Percentiles rank a stretch among this genome's conserved stretches.
Evolutionary conservation across 2,329 filamentous ascomycete genomes (phyloP).

Genomic region (Penicillium vulpinum): DNA sequence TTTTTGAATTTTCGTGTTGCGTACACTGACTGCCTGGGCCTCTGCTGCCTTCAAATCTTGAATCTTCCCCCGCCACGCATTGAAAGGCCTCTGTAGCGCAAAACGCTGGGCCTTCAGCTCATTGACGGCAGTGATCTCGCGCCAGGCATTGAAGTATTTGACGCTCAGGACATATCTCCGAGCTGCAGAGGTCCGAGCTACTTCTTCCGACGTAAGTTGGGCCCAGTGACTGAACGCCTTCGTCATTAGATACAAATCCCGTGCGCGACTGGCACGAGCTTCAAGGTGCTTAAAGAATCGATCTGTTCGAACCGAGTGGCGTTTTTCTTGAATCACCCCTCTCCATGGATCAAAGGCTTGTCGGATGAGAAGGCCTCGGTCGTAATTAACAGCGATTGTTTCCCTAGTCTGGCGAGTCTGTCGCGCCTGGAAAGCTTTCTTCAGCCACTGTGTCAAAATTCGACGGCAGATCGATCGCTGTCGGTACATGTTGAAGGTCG

Average conservation of each 20-base stretch:
- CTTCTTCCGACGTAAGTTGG: constrained; percentile 62
- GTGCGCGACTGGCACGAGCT: constrained; percentile 61
- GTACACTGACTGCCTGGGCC: constrained; percentile 32
- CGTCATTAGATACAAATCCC: constrained; percentile 64
- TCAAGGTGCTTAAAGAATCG: constrained; percentile 59
- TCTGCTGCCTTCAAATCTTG: constrained; percentile 38
- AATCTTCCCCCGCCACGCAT: constrained; percentile 52
- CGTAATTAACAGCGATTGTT: constrained; percentile 49
- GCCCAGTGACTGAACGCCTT: constrained; percentile 71
- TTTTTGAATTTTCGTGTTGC: constrained; percentile 33
- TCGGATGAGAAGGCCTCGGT: constrained; percentile 53
- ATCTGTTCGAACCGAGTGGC: constrained; percentile 49
- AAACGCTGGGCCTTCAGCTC: constrained; percentile 55
- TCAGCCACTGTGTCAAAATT: constrained; percentile 51
- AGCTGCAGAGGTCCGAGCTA: constrained; percentile 66
- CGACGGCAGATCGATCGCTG: constrained; percentile 40
- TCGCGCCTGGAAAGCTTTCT: constrained; percentile 41
- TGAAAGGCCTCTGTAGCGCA: constrained; percentile 55
- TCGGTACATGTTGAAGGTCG: constrained; percentile 48
- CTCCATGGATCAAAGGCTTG: constrained; percentile 56
- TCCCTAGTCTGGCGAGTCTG: constrained; percentile 43
- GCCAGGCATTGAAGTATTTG: constrained; percentile 69
- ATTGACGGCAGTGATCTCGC: constrained; percentile 63
- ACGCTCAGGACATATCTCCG: constrained; percentile 69
- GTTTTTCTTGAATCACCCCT: constrained; percentile 41